A percentile compares a stretch with the other conserved stretches of the same genome.
Conservation (phyloP, 129 eudicot species). For the Helichrysum umbraculigerum region DNA sequence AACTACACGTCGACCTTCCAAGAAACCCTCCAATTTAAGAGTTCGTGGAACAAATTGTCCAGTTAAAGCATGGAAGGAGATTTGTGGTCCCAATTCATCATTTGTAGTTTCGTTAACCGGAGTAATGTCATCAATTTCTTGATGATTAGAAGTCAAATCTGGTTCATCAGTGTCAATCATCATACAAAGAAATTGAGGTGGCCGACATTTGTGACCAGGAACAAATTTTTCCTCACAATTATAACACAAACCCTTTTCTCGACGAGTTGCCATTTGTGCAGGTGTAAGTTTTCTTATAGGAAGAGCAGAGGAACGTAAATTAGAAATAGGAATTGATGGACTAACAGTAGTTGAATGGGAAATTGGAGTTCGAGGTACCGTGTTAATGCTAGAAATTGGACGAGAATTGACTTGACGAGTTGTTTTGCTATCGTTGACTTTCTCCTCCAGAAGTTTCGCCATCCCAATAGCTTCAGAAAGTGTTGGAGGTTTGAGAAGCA, state of each 20-base stretch:
- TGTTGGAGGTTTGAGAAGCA: too few species aligned
- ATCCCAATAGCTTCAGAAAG: not conserved
- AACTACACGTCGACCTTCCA: not conserved
- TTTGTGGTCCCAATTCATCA: too few species aligned
- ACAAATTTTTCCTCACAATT: conserved; percentile 3
- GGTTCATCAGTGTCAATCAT: too few species aligned
- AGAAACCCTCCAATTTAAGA: not conserved
- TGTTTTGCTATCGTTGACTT: not conserved
- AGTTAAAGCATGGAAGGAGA: not conserved
- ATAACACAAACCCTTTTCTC: not conserved
- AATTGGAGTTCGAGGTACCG: not conserved
- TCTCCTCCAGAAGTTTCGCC: not conserved
- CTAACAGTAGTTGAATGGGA: too few species aligned
- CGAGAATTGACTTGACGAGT: not conserved
- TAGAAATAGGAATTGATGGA: too few species aligned
- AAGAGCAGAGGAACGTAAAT: too few species aligned
- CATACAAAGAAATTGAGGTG: not conserved
- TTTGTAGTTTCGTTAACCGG: too few species aligned
- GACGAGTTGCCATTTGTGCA: not conserved
- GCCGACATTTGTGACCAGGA: not conserved
- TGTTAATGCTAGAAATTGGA: not conserved
- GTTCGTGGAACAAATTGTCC: not conserved
- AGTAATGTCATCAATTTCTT: too few species aligned
- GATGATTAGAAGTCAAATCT: too few species aligned
- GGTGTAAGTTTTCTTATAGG: not conserved